Evolutionary conservation across 208 protist genomes (phyloP).

Genomic region (Acanthamoeba culbertsoni): DNA sequence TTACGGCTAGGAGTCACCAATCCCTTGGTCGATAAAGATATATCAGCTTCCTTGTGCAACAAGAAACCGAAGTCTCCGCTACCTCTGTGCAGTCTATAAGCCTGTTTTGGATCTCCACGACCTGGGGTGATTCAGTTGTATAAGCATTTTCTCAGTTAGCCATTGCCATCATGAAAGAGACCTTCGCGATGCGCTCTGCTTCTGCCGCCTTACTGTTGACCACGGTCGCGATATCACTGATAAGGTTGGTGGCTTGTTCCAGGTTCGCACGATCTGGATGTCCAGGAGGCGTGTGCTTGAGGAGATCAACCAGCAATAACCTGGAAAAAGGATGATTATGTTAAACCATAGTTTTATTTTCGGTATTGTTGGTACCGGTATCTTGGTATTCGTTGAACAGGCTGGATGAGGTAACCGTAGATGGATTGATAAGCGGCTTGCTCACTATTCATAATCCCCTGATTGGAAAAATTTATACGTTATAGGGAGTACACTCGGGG

Average conservation of each 20-base stretch:
- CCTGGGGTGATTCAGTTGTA: background rate
- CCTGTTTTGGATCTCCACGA: conserved; percentile 10
- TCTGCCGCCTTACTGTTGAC: conserved; percentile 37
- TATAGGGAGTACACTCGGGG: background rate
- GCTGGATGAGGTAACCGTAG: conserved; percentile 12
- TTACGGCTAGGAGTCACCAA: background rate
- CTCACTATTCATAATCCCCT: background rate
- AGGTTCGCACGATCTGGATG: background rate
- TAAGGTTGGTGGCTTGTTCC: background rate
- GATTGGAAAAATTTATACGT: background rate
- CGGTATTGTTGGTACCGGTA: background rate
- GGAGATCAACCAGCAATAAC: background rate
- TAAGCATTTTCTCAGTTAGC: background rate
- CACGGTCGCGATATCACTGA: background rate
- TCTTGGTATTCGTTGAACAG: background rate
- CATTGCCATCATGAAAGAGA: background rate
- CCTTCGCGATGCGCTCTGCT: conserved; percentile 3
- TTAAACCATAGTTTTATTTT: background rate
- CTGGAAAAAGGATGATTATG: background rate
- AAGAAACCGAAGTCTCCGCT: too few relatives aligned
- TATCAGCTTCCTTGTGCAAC: too few relatives aligned
- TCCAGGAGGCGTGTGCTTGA: background rate
- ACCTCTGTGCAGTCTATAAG: background rate
- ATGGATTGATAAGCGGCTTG: background rate
- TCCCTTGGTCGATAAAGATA: background rate